These are phyloP conservation scores for Angomonas desouzai DNA, from an alignment of 208 protist species.

Conservation along the genomic window DNA sequence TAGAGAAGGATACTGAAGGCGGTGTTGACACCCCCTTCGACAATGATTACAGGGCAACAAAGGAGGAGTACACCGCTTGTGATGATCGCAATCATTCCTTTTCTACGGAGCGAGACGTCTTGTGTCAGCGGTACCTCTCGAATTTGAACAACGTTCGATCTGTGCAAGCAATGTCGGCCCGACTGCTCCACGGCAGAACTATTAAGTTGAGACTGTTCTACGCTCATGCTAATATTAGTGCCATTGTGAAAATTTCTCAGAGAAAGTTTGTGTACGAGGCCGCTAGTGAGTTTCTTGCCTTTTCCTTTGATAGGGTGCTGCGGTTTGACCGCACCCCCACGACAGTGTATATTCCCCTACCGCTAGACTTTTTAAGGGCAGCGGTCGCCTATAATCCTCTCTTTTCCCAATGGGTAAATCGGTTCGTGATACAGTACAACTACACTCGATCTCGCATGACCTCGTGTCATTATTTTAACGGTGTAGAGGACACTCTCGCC, in stretches of 20 bases:
- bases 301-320: constrained; percentile 53
- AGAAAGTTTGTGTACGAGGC: constrained; percentile 79
- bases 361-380: constrained; percentile 69
- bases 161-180: constrained; percentile 69
- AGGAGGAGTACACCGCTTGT: constrained; percentile 50
- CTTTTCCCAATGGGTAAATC: constrained; percentile 75
- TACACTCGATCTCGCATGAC: too few relatives aligned
- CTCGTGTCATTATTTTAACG: constrained; percentile 43
- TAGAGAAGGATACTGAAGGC: constrained; percentile 33
- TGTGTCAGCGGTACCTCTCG: constrained; percentile 66
- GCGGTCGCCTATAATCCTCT: constrained; percentile 62
- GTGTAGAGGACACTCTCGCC: constrained; percentile 15
- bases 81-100: constrained; percentile 69
- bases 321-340: constrained; percentile 68
- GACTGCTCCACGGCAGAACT: constrained; percentile 57
- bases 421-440: constrained; percentile 62
- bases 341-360: constrained; percentile 49
- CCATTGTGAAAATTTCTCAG: constrained; percentile 82
- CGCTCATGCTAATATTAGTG: constrained; percentile 64
- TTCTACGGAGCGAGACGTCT: constrained; percentile 38
- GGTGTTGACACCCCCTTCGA: constrained; percentile 49
- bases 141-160: constrained; percentile 76
- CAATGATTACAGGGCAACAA: constrained; percentile 20
- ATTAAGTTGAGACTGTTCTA: constrained; percentile 80
- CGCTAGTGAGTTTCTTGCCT: constrained; percentile 68